Evolutionary conservation across 164 flowering plant genomes (phyloP).

Genomic region (Taxillus chinensis): DNA sequence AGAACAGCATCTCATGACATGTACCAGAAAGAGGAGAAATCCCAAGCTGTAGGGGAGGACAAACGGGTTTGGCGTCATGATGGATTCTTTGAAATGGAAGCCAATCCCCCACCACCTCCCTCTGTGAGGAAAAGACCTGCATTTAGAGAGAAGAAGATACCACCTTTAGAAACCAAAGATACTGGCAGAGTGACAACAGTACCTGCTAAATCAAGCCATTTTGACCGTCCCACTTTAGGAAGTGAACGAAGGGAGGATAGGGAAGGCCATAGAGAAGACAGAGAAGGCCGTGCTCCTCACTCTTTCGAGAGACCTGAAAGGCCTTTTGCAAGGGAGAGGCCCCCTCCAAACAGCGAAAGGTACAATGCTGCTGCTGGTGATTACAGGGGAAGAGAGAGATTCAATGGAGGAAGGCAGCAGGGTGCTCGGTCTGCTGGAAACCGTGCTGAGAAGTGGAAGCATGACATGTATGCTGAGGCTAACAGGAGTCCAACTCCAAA

Average conservation of each 20-base stretch:
- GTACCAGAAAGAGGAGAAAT: conserved; percentile 33
- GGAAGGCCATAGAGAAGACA: not conserved
- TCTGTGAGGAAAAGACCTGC: conserved; percentile 65
- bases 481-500: conserved; percentile 57
- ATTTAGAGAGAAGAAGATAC: conserved; percentile 69
- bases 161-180: conserved; percentile 26
- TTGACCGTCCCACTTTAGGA: conserved; percentile 12
- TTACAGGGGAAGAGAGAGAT: conserved; percentile 44
- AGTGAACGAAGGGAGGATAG: conserved; percentile 36
- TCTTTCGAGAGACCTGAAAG: conserved; percentile 30
- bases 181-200: conserved; percentile 22
- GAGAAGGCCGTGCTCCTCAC: conserved; percentile 19
- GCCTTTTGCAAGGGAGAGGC: conserved; percentile 24
- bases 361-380: conserved; percentile 12
- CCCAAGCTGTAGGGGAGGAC: conserved; percentile 23
- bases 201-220: conserved; percentile 17
- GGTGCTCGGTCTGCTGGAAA: conserved; percentile 23
- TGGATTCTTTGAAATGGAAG: conserved; percentile 48
- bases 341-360: conserved; percentile 27
- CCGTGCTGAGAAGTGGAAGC: conserved; percentile 83
- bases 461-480: conserved; percentile 76
- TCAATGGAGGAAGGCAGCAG: conserved; percentile 25
- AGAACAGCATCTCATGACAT: conserved; percentile 16
- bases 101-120: conserved; percentile 26
- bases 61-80: conserved; percentile 58